These are phyloP conservation scores for Phoma sp. DNA, from an alignment of 2,329 filamentous ascomycete species.

Conservation along the genomic window DNA sequence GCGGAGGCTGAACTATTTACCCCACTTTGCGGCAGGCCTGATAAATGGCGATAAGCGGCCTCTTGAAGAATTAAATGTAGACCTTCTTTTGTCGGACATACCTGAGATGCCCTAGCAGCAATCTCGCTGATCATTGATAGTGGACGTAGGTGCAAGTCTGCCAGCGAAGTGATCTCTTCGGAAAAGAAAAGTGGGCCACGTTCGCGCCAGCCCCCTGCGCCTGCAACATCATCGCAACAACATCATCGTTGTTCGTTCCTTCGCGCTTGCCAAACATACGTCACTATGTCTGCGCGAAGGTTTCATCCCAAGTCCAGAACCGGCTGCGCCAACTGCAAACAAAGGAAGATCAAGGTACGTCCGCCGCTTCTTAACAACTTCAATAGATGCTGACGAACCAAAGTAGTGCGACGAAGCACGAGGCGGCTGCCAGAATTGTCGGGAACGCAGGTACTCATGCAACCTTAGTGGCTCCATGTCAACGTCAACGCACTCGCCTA, in stretches of 20 bases:
- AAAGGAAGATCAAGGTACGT: constrained; percentile 9
- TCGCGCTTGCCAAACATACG: neutral
- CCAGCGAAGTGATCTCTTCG: neutral
- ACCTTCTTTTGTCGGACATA: neutral
- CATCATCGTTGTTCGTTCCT: neutral
- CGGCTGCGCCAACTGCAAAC: constrained; percentile 10
- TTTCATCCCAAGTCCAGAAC: constrained; percentile 7
- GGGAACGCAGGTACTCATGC: constrained; percentile 17
- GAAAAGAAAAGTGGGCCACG: neutral
- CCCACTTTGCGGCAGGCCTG: constrained; percentile 2
- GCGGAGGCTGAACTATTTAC: constrained; percentile 5
- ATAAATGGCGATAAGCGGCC: neutral
- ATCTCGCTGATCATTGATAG: neutral
- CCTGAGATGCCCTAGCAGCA: neutral
- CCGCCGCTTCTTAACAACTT: neutral
- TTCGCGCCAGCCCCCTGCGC: neutral
- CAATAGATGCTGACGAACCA: neutral
- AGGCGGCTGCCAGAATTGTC: constrained; percentile 4
- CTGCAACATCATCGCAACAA: neutral
- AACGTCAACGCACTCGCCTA: neutral
- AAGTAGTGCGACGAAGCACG: constrained; percentile 12
- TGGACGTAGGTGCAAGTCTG: neutral
- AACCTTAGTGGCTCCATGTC: constrained; percentile 26
- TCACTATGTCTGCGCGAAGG: neutral
- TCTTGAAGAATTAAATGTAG: neutral